A percentile compares a stretch with the other conserved stretches of the same genome.
Evolutionary conservation across 208 protist genomes (phyloP).

Genomic region (Borovskyia barvae): DNA sequence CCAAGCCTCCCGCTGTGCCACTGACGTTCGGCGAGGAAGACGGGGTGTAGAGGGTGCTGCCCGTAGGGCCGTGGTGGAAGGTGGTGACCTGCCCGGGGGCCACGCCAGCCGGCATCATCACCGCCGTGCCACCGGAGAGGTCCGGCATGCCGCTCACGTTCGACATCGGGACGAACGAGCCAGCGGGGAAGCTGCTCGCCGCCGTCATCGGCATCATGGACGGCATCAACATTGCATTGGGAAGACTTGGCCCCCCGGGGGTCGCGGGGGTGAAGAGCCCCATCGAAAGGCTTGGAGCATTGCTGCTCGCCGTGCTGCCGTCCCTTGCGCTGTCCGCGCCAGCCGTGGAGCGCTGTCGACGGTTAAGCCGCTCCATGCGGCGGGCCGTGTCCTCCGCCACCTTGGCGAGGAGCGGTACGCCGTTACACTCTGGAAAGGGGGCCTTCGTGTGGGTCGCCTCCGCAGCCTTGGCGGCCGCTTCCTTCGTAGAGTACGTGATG

Average conservation of each 20-base stretch:
- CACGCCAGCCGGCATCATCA: constrained; percentile 3
- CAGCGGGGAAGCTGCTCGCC: not conserved
- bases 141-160: not conserved
- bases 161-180: constrained; percentile 10
- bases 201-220: constrained; percentile 3
- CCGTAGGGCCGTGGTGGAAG: constrained; percentile 9
- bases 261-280: not conserved
- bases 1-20: not conserved
- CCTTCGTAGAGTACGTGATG: constrained; percentile 68
- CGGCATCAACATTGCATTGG: constrained; percentile 6
- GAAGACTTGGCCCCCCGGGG: not conserved
- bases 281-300: not conserved
- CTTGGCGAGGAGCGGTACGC: constrained; percentile 70
- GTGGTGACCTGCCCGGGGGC: not conserved
- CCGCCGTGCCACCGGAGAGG: not conserved
- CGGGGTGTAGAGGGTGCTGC: constrained; percentile 10
- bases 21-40: not conserved
- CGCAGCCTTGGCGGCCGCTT: constrained; percentile 49
- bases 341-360: constrained; percentile 20
- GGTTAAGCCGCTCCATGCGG: constrained; percentile 58
- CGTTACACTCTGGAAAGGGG: constrained; percentile 63
- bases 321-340: not conserved
- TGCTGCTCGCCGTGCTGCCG: not conserved
- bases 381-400: constrained; percentile 71
- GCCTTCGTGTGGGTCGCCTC: constrained; percentile 56